Evolutionary conservation across 192 early-diverging fungal genomes (phyloP).

Genomic region (Pilobolus umbonatus): DNA sequence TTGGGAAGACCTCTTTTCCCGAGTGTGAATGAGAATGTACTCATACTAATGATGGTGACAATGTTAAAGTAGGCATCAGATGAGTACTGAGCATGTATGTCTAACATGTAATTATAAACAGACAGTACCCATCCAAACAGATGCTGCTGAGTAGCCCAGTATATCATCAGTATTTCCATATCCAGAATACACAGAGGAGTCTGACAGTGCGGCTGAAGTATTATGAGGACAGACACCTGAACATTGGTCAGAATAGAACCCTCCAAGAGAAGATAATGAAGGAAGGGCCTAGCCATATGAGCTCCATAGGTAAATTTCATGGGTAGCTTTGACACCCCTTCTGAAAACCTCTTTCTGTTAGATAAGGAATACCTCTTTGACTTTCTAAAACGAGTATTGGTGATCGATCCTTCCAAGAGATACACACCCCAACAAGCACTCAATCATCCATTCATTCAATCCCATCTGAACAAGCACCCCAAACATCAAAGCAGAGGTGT

Average conservation of each 20-base stretch:
- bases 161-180: conserved; percentile 44
- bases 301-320: conserved; percentile 16
- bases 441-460: conserved; percentile 75
- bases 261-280: background rate
- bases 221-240: no score
- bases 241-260: background rate
- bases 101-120: no score
- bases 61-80: conserved; percentile 68
- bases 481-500: no score
- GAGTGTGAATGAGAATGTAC: conserved; percentile 90
- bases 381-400: conserved; percentile 67
- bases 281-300: background rate
- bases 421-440: conserved; percentile 76
- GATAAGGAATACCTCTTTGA: conserved; percentile 31
- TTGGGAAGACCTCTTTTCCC: conserved; percentile 93
- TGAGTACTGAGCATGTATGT: background rate
- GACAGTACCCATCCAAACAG: conserved; percentile 29
- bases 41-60: conserved; percentile 86
- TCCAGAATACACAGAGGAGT: conserved; percentile 22
- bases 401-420: conserved; percentile 70
- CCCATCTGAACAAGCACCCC: conserved; percentile 42
- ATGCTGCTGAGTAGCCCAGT: background rate
- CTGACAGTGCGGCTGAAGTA: background rate
- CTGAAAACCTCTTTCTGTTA: no score
- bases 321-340: conserved; percentile 35